phyloP scores from a whole-genome alignment of 768 basidiomycete species.

The Polyporus arcularius region DNA sequence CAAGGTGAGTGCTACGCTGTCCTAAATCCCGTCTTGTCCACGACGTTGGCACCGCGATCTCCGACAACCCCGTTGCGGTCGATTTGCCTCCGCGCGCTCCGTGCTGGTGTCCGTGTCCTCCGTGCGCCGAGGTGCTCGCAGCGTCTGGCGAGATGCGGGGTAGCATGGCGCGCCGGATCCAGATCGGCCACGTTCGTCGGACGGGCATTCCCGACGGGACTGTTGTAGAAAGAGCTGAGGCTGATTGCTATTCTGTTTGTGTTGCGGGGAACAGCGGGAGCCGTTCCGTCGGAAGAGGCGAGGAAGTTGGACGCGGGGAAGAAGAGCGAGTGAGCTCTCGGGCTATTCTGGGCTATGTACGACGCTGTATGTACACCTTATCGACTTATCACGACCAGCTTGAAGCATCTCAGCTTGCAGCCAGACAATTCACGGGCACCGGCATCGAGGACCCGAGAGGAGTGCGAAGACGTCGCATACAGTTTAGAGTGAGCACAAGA shows the following conservation, averaged over 20 bases:
- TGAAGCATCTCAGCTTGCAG: too few relatives aligned
- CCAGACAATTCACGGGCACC: too few relatives aligned
- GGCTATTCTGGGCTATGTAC: constrained; percentile 18
- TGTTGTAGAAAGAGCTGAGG: neutral
- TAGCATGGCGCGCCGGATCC: neutral
- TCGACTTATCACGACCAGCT: neutral
- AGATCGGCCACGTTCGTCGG: neutral
- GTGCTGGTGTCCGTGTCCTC: neutral
- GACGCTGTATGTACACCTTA: constrained; percentile 15
- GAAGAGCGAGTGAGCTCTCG: neutral
- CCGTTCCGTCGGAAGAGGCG: constrained; percentile 22
- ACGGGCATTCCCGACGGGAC: neutral
- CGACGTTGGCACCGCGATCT: neutral
- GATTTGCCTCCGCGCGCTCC: neutral
- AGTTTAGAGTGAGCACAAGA: neutral
- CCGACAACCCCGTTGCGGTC: neutral
- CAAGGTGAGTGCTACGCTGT: constrained; percentile 33
- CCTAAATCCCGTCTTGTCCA: neutral
- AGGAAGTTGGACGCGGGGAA: constrained; percentile 18
- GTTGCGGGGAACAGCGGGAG: constrained; percentile 13
- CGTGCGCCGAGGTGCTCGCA: neutral
- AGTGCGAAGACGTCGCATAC: neutral
- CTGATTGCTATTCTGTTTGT: constrained; percentile 5
- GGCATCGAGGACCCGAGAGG: neutral
- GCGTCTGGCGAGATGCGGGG: neutral